phyloP scores from a whole-genome alignment of 2,329 filamentous ascomycete genomes.

The Pezicula radicicola region DNA sequence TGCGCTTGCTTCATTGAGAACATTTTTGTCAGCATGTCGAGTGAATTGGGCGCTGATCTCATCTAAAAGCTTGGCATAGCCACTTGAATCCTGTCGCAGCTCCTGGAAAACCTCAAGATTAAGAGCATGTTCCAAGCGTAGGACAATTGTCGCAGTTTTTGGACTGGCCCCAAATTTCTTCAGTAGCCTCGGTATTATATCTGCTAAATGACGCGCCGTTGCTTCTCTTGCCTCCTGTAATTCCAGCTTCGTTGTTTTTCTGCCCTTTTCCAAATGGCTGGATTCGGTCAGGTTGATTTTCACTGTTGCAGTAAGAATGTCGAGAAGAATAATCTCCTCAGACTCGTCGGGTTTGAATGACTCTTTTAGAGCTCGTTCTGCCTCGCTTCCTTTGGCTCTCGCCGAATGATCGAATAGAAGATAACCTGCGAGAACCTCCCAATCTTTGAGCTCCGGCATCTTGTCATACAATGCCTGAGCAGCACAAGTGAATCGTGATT shows the following conservation, averaged over 20 bases:
- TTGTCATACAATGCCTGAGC: constrained; percentile 83
- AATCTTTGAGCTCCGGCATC: constrained; percentile 76
- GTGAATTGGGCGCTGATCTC: constrained; percentile 94
- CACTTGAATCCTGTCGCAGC: constrained; percentile 78
- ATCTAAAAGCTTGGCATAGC: constrained; percentile 77
- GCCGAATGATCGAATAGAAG: constrained; percentile 87
- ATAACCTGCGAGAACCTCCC: constrained; percentile 87
- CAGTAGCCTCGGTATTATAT: constrained; percentile 77
- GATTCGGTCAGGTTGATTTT: constrained; percentile 68
- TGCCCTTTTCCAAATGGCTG: constrained; percentile 57
- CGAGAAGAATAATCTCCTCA: constrained; percentile 83
- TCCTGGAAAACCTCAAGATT: constrained; percentile 87
- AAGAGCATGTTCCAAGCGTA: constrained; percentile 81
- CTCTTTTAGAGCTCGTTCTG: constrained; percentile 43
- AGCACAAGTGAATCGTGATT: constrained; percentile 82
- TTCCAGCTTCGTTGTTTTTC: constrained; percentile 54
- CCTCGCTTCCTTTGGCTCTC: constrained; percentile 60
- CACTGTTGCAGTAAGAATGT: constrained; percentile 81
- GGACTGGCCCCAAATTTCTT: constrained; percentile 93
- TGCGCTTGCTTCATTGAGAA: constrained; percentile 78
- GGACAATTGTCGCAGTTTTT: constrained; percentile 78
- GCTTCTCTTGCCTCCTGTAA: constrained; percentile 70
- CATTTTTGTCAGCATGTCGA: constrained; percentile 82
- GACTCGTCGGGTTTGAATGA: constrained; percentile 26
- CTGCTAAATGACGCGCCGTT: constrained; percentile 73